Base-by-base conservation (phyloP, 306 rosid genomes). In the Cicer judaicum region DNA sequence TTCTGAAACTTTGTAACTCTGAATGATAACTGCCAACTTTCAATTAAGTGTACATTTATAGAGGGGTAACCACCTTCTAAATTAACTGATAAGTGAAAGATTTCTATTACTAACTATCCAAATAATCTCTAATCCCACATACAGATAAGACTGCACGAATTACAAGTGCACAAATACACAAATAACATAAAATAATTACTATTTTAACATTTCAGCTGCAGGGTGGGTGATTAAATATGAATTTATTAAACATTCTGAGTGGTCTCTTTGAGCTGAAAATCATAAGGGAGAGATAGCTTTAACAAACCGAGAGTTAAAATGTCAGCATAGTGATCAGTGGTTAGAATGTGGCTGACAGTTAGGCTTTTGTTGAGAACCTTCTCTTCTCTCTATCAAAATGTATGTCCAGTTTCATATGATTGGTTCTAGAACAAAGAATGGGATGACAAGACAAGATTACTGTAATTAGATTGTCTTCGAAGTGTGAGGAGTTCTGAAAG, bases 161-260 rank as follows among this genome's bases (percentile, higher is more conserved):
- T 24, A 57, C 64, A 57, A 57, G 64, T 11, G 41, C 16, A 57
- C 40, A 57, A 24, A 24, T 56, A 57, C 41, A 57, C 62, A 56
- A 6, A 8, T 56, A n/a, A 48, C 39, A 24, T 29, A 57, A 57
- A 57, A 16, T 24, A 24, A 47, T 47, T 57, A 24, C 64, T 19
- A 57, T 57, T 24, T 14, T 10, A 57, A 4, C 41, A 56, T 56
- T 50, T 50, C 56, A 50, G 56, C 16, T 9, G 2, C 56, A 50
- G 56, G 4, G 19, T 49, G 19, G 55, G 15, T 49, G 55, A 49
- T 49, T 5, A n/a, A 49, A 49, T 49, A 49, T 49, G 55, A 49
- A n/a, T n/a, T 49, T 49, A 13, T 49, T 8, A 49, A n/a, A 49
- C 34, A 49, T n/a, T 18, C 55, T 49, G 55, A 49, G 55, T 49